phyloP scores from a whole-genome alignment of 208 protist species.

The Leishmania mexicana region DNA sequence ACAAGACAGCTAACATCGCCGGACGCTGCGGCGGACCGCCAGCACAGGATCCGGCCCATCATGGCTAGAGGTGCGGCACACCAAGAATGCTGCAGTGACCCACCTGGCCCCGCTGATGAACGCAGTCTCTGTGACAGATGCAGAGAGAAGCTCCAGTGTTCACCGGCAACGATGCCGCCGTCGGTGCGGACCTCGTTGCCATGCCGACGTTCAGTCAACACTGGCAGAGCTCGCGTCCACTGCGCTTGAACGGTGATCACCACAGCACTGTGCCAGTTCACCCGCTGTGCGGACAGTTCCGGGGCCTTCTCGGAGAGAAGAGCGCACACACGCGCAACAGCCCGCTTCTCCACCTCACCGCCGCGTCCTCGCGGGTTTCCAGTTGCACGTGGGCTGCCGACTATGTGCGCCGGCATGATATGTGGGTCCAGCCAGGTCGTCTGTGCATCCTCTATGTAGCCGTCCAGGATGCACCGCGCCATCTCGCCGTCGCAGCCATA shows the following conservation, averaged over 20 bases:
- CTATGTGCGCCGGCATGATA: not conserved
- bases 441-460: slow-evolving; percentile 27
- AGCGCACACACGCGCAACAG: slow-evolving; percentile 20
- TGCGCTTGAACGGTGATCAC: slow-evolving; percentile 19
- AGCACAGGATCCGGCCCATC: slow-evolving; percentile 8
- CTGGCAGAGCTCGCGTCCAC: slow-evolving; percentile 2
- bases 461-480: slow-evolving; percentile 23
- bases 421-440: not conserved
- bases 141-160: slow-evolving; percentile 20
- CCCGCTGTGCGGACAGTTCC: not conserved
- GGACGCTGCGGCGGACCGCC: not conserved
- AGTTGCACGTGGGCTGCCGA: not conserved
- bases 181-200: not conserved
- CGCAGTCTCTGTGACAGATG: slow-evolving; percentile 16
- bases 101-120: not conserved
- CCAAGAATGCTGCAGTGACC: not conserved
- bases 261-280: slow-evolving; percentile 1
- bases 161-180: not conserved
- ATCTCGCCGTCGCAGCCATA: slow-evolving; percentile 13
- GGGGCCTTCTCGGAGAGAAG: slow-evolving; percentile 4
- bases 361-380: not conserved
- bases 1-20: slow-evolving; percentile 6
- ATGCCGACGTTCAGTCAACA: not conserved
- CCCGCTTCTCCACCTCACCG: not conserved
- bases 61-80: not conserved